phyloP scores from a whole-genome alignment of 2,329 filamentous ascomycete genomes.

The Colletotrichum australisinense region DNA sequence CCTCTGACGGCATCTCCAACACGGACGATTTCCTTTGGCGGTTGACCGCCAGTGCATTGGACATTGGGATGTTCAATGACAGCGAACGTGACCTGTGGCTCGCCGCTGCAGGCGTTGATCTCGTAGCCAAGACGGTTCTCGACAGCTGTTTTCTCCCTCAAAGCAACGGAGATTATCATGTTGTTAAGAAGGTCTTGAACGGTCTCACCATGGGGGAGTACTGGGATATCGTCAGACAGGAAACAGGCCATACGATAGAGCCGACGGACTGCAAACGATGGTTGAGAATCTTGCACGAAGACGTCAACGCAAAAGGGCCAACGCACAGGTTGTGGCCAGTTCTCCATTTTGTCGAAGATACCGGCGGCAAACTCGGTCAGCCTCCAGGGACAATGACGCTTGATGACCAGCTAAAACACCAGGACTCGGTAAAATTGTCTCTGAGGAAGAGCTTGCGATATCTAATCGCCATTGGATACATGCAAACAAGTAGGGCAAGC shows the following conservation, averaged over 20 bases:
- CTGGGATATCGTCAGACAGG: constrained; percentile 36
- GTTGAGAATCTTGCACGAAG: constrained; percentile 14
- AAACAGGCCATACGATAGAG: constrained; percentile 5
- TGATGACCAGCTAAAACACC: neutral
- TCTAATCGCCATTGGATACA: constrained; percentile 24
- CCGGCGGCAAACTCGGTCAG: constrained; percentile 14
- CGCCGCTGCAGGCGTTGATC: constrained; percentile 32
- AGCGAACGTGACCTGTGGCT: constrained; percentile 35
- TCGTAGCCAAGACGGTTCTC: constrained; percentile 34
- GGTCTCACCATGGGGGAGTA: constrained; percentile 37
- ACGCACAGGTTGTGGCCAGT: constrained; percentile 41
- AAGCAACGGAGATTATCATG: neutral
- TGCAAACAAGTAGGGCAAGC: neutral
- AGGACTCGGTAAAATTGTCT: neutral
- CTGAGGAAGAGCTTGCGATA: constrained; percentile 20
- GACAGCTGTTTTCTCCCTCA: neutral
- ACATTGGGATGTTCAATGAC: constrained; percentile 26
- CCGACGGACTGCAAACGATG: constrained; percentile 19
- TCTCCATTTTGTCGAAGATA: constrained; percentile 38
- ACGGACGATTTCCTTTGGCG: constrained; percentile 41
- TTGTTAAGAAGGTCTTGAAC: constrained; percentile 21
- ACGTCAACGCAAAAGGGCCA: constrained; percentile 25
- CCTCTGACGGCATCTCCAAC: constrained; percentile 37
- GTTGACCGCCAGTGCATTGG: constrained; percentile 30
- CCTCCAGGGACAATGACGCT: neutral